These are phyloP conservation scores for Naganishia vaughanmartiniae DNA, from an alignment of 768 basidiomycete species.

Conservation along the genomic window DNA sequence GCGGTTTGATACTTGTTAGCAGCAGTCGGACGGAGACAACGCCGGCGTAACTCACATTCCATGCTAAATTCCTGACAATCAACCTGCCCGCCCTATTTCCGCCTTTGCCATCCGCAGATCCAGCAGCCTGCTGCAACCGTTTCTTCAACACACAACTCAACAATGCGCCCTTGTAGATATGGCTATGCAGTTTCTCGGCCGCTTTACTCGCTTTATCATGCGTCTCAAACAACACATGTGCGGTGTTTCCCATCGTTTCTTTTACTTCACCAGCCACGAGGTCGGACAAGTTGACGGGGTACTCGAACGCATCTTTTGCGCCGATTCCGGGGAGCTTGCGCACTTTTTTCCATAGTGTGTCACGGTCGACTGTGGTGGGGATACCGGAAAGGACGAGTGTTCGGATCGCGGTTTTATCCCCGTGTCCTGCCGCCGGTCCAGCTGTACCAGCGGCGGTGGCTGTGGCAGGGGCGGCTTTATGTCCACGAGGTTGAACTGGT, in stretches of 20 bases:
- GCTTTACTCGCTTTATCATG: conserved; percentile 69
- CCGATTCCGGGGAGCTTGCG: conserved; percentile 44
- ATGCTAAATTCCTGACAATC: conserved; percentile 87
- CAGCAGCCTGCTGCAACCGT: conserved; percentile 57
- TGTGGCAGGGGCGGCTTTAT: background rate
- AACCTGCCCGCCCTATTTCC: conserved; percentile 75
- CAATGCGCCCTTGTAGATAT: conserved; percentile 82
- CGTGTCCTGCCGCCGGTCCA: conserved; percentile 23
- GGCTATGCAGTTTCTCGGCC: conserved; percentile 78
- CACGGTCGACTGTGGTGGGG: conserved; percentile 48
- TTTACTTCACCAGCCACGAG: conserved; percentile 35
- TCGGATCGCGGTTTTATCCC: conserved; percentile 76
- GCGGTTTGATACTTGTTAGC: conserved; percentile 11
- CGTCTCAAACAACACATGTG: conserved; percentile 69
- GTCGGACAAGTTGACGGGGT: conserved; percentile 37
- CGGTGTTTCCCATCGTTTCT: conserved; percentile 52
- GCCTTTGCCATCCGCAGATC: conserved; percentile 53
- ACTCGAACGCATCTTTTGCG: conserved; percentile 33
- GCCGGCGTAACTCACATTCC: conserved; percentile 50
- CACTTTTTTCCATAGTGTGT: conserved; percentile 50
- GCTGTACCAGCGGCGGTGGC: background rate
- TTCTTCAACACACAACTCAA: conserved; percentile 88
- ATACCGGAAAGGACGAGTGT: conserved; percentile 57
- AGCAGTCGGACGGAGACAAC: conserved; percentile 30
- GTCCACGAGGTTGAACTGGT: conserved; percentile 35